Evolutionary conservation across 1,284 basidiomycete species (phyloP), one percentile per base, ranked within the genome.

Genomic region (Sanguinoderma infundibulare): DNA sequence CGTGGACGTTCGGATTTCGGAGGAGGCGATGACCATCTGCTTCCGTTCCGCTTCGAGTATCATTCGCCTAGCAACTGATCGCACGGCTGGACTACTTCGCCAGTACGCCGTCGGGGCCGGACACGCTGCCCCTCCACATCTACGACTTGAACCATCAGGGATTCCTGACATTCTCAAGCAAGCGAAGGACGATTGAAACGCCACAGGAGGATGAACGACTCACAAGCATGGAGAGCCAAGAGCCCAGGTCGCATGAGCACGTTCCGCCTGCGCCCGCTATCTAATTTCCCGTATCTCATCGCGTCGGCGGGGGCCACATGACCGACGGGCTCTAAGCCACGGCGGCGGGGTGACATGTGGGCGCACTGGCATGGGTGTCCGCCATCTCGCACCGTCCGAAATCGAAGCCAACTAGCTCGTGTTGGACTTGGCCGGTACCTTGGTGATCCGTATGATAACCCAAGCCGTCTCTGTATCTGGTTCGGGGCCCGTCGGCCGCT

Each of bases 11-110:
- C 62, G 62, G 62, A 60, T 28, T 58, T 62, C 63, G 60, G 57
- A 34, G 52, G 32, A 53, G 57, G 36, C 30, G 49, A 32, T 10
- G 15, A 20, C 46, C 51, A 59, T 55, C 61, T 55, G 51, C 59
- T 42, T 63, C 65, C 62, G 62, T 59, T 51, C 55, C 62, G 58
- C 46, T 55, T 61, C 51, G 51, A 60, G 53, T 61, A 61, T 57
- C 63, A 59, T 60, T 52, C 56, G 53, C 61, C 58, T 65, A 56
- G 61, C 64, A 62, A 63, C 61, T 57, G 53, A 54, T 56, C 28
- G 26, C 56, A 40, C 24, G 34, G 49, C 54, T 2, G 15, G 20
- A 17, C n/a, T 28, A 20, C 24, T n/a, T 32, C 20, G 49, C 54
- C 30, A 32, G 39, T n/a, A 17, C 10, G 30, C 35, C 14, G 35